A percentile compares a stretch with the other conserved stretches of the same genome.
Conservation (phyloP, 2,329 filamentous ascomycete genomes). For the Diaporthe velutina region DNA sequence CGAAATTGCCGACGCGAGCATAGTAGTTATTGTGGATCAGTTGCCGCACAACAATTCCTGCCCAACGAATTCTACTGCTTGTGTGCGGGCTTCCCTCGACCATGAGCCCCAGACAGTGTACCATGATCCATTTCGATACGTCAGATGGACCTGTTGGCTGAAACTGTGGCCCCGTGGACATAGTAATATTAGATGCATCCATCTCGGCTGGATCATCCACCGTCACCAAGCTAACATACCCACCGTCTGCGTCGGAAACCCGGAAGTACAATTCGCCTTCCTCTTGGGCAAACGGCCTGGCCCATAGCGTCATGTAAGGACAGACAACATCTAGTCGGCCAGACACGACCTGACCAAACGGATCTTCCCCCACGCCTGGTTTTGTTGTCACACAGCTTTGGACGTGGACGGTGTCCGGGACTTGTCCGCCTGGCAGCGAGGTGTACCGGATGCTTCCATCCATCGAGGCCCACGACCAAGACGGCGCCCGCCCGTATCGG, state of each 20-base stretch:
- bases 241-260: neutral
- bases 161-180: neutral
- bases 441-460: neutral
- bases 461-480: constrained; percentile 10
- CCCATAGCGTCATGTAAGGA: neutral
- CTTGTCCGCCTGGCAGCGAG: neutral
- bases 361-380: neutral
- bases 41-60: neutral
- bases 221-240: neutral
- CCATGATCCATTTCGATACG: neutral
- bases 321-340: neutral
- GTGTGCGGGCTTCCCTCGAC: neutral
- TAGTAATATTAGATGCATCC: neutral
- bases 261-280: neutral
- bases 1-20: neutral
- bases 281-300: neutral
- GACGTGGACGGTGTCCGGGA: neutral
- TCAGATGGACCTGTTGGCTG: neutral
- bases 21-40: neutral
- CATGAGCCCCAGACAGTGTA: neutral
- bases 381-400: neutral
- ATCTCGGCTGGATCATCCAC: neutral
- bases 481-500: neutral
- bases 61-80: neutral
- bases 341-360: neutral